Evolutionary conservation across 306 rosid genomes (phyloP).

Genomic region (Astragalus membranaceus): DNA sequence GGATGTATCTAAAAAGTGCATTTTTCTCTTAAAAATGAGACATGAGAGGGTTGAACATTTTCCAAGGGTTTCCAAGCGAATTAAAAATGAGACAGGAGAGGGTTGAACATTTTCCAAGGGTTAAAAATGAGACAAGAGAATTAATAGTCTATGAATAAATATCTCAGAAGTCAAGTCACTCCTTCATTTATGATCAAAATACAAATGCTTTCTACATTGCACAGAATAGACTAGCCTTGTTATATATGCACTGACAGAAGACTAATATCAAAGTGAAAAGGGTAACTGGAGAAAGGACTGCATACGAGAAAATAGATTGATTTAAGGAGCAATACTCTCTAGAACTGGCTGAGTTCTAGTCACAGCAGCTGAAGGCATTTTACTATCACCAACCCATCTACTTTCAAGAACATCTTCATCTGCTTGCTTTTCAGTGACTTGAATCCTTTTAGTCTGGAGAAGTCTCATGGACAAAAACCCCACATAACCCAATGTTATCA

Average conservation of each 20-base stretch:
- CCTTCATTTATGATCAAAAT: constrained; percentile 23
- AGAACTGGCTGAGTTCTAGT: constrained; percentile 74
- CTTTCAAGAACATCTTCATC: constrained; percentile 63
- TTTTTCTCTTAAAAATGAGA: no score
- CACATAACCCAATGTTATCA: constrained; percentile 33
- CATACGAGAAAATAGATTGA: background rate
- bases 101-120: no score
- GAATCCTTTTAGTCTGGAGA: constrained; percentile 52
- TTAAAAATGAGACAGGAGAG: no score
- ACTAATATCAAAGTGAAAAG: background rate
- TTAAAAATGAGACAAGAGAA: background rate
- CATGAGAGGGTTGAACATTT: no score
- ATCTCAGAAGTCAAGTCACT: background rate
- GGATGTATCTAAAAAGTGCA: no score
- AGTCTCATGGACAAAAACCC: constrained; percentile 37
- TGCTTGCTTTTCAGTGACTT: constrained; percentile 61
- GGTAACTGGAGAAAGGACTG: background rate
- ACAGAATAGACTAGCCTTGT: background rate
- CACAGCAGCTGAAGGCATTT: constrained; percentile 71
- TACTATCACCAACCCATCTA: constrained; percentile 64
- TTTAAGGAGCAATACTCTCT: constrained; percentile 38
- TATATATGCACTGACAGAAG: background rate
- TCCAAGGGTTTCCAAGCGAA: no score
- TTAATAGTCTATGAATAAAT: background rate
- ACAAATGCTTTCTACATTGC: constrained; percentile 1